Percentiles rank a stretch among this genome's conserved stretches.
Evolutionary conservation across 352 stramenopile genomes (phyloP).

Genomic region (Pythium rishiriense): DNA sequence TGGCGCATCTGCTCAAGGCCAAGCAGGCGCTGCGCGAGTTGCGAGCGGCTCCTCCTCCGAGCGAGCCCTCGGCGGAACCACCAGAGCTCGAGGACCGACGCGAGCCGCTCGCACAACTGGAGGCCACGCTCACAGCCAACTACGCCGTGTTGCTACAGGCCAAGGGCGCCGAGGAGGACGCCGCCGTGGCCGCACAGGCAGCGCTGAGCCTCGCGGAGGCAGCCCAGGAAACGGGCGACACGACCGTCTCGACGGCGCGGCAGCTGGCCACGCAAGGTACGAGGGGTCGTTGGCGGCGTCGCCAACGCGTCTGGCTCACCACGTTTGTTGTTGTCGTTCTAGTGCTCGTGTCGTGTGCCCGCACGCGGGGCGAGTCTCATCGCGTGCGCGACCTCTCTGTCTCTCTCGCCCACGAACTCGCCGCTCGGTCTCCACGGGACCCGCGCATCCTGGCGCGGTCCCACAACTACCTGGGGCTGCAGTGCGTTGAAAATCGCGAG

Average conservation of each 20-base stretch:
- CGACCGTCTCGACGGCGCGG: neutral
- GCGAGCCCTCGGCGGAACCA: no score
- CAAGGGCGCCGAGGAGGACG: slow-evolving; percentile 35
- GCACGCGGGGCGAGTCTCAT: neutral
- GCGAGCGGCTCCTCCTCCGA: neutral
- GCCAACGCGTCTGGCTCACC: neutral
- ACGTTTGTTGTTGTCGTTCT: neutral
- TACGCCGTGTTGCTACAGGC: slow-evolving; percentile 47
- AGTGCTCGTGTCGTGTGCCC: slow-evolving; percentile 13
- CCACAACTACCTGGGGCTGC: slow-evolving; percentile 44
- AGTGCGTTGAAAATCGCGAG: slow-evolving; percentile 34
- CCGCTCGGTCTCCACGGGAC: neutral
- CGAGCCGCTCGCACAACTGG: slow-evolving; percentile 13
- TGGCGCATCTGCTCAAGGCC: slow-evolving; percentile 39
- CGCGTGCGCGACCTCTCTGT: slow-evolving; percentile 1
- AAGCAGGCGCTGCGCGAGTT: slow-evolving; percentile 30
- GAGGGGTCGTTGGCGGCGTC: neutral
- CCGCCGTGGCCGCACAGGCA: slow-evolving; percentile 30
- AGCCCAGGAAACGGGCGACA: neutral
- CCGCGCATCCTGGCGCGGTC: slow-evolving; percentile 32
- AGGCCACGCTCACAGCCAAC: slow-evolving; percentile 41
- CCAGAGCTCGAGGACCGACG: neutral
- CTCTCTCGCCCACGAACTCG: neutral
- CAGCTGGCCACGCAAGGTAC: slow-evolving; percentile 12
- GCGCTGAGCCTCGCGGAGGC: slow-evolving; percentile 28